These are phyloP conservation scores for Zangia roseola DNA, from an alignment of 768 basidiomycete species.

Conservation along the genomic window DNA sequence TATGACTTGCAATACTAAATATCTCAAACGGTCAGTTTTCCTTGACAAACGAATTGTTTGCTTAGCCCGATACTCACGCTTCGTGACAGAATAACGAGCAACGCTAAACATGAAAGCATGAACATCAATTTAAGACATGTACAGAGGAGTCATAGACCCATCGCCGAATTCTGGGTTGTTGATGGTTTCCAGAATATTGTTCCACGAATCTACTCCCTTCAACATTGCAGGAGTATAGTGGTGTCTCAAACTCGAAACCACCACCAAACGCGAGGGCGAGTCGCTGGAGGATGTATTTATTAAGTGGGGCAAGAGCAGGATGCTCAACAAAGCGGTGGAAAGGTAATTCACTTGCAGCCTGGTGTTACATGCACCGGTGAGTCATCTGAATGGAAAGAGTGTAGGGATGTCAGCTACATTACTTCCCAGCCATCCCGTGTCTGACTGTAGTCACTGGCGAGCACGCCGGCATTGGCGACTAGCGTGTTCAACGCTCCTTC, in stretches of 20 bases:
- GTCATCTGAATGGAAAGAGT: background rate
- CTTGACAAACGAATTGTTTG: background rate
- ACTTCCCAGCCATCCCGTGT: constrained; percentile 50
- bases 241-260: constrained; percentile 33
- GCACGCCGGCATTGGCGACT: constrained; percentile 32
- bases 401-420: constrained; percentile 28
- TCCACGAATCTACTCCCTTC: constrained; percentile 4
- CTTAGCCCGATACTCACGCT: constrained; percentile 17
- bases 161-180: constrained; percentile 23
- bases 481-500: constrained; percentile 27
- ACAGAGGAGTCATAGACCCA: constrained; percentile 11
- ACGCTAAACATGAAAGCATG: no score
- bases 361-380: background rate
- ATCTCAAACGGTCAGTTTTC: background rate
- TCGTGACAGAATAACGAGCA: constrained; percentile 23
- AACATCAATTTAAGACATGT: background rate
- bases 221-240: constrained; percentile 7
- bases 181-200: constrained; percentile 24
- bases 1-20: constrained; percentile 31
- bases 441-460: constrained; percentile 13
- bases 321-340: constrained; percentile 32
- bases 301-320: constrained; percentile 36
- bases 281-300: constrained; percentile 19
- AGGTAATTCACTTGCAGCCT: constrained; percentile 39
- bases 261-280: constrained; percentile 26